These are phyloP conservation scores for Biscutella auriculata DNA, from an alignment of 441 rosid species.

Conservation along the genomic window DNA sequence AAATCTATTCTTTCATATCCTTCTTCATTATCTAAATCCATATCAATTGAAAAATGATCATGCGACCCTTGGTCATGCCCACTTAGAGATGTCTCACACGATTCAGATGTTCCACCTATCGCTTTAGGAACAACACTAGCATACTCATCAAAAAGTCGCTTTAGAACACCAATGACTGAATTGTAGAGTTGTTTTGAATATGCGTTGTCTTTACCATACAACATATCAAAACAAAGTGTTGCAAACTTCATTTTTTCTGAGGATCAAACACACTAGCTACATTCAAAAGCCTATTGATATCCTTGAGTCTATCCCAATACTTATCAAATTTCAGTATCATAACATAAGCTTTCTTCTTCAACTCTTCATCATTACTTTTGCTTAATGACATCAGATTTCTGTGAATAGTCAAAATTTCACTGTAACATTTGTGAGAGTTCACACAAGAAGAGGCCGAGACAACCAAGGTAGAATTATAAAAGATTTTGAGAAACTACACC, in stretches of 20 bases:
- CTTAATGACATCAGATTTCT: not conserved
- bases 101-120: not conserved
- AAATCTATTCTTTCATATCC: not conserved
- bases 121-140: not conserved
- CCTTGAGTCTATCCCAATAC: not conserved
- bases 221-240: not conserved
- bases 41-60: not conserved
- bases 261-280: not conserved
- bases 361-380: not conserved
- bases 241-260: not conserved
- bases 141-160: not conserved
- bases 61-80: not conserved
- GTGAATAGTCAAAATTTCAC: not conserved
- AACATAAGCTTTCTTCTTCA: not conserved
- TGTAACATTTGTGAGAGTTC: not conserved
- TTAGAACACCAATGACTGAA: not conserved
- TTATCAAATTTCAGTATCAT: not conserved
- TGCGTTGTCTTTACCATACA: not conserved
- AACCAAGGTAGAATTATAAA: not conserved
- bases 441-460: not conserved
- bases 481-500: not conserved
- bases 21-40: not conserved
- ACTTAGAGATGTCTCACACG: not conserved
- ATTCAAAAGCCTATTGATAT: not conserved
- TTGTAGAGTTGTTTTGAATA: not conserved